These are phyloP conservation scores for Diaporthe vaccinii DNA, from an alignment of 2,329 filamentous ascomycete species.

Conservation along the genomic window DNA sequence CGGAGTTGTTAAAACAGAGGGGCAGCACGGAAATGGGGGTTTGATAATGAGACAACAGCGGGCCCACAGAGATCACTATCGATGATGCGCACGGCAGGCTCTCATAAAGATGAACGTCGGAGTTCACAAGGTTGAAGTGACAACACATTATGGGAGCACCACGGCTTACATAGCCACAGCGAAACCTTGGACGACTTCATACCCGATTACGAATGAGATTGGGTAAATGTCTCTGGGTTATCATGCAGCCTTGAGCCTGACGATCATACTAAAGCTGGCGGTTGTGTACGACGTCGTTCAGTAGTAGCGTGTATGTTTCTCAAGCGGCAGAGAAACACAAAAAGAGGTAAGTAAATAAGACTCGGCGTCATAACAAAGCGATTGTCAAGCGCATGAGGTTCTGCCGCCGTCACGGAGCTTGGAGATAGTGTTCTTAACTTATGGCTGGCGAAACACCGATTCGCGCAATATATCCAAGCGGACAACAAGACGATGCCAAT, in stretches of 20 bases:
- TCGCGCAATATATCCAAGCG: not conserved
- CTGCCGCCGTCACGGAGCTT: slow-evolving; percentile 6
- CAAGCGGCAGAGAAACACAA: too few relatives aligned
- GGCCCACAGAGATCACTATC: not conserved
- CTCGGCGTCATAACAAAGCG: too few relatives aligned
- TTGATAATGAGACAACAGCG: not conserved
- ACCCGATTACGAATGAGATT: not conserved
- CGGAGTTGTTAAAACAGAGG: not conserved
- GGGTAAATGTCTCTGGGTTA: not conserved
- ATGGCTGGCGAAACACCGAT: too few relatives aligned
- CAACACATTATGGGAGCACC: not conserved
- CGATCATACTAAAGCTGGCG: not conserved
- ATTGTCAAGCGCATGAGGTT: not conserved
- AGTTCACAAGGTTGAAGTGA: not conserved
- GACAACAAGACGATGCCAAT: not conserved
- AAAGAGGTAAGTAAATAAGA: too few relatives aligned
- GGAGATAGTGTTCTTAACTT: not conserved
- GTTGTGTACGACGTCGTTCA: not conserved
- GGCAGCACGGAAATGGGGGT: too few relatives aligned
- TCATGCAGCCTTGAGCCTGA: not conserved
- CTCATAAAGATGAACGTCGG: not conserved
- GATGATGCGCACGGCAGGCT: not conserved
- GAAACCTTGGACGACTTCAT: too few relatives aligned
- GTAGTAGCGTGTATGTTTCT: not conserved
- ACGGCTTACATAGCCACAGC: not conserved